Evolutionary conservation across 106 monocot species (phyloP), one percentile per base, ranked within the genome.

Genomic region (Narthecium ossifragum): DNA sequence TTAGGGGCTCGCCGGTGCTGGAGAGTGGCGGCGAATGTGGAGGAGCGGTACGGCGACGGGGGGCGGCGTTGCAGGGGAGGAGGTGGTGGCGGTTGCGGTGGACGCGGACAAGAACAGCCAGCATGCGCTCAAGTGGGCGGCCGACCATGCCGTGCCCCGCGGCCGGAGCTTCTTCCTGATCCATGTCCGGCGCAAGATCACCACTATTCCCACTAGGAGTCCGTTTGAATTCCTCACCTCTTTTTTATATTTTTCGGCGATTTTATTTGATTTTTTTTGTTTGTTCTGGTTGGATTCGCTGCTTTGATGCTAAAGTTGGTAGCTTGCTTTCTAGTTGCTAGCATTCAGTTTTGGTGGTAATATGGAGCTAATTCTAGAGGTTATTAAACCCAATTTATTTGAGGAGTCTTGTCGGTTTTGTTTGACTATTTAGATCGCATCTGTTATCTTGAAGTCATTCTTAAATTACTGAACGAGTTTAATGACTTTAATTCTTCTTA

Each of bases 31-130:
- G n/a, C n/a, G n/a, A n/a, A n/a, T n/a, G n/a, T n/a, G n/a, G n/a
- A n/a, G n/a, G n/a, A n/a, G n/a, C n/a, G n/a, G n/a, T n/a, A n/a
- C n/a, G n/a, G n/a, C n/a, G n/a, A n/a, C n/a, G n/a, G n/a, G n/a
- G n/a, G n/a, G n/a, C n/a, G n/a, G n/a, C n/a, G n/a, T n/a, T n/a
- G n/a, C n/a, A n/a, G n/a, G n/a, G n/a, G n/a, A n/a, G n/a, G n/a
- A n/a, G n/a, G n/a, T 81, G 63, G 68, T 81, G 26, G 81, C 74
- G 20, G 66, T 86, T n/a, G 81, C 81, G 39, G 73, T 86, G 26
- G 81, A 72, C 67, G 81, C 57, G 61, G 81, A 86, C 48, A 81
- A 78, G 62, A 65, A 71, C 52, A 86, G 86, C 71, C 81, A 86
- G 40, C 59, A 64, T 57, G 86, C 86, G 28, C 51, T 86, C 34